phyloP scores from a whole-genome alignment of 192 early-diverging fungal species.

The Diversispora eburnea region DNA sequence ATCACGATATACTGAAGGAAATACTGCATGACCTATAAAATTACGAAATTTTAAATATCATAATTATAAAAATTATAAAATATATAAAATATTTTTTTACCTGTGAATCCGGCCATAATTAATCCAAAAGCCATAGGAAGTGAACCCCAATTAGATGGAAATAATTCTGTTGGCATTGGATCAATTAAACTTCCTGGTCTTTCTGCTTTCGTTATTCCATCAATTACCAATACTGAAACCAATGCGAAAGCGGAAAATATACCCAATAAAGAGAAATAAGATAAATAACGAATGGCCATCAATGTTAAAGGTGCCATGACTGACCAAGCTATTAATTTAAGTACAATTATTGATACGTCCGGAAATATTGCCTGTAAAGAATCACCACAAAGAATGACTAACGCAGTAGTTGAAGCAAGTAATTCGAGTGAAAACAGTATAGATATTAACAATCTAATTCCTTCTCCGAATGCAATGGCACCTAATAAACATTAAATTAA shows the following conservation, averaged over 20 bases:
- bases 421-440: constrained; percentile 39
- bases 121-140: constrained; percentile 53
- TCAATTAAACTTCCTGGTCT: constrained; percentile 56
- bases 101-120: constrained; percentile 56
- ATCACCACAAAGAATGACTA: constrained; percentile 41
- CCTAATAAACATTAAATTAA: constrained; percentile 31
- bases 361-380: constrained; percentile 38
- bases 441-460: constrained; percentile 32
- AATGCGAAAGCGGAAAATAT: constrained; percentile 51
- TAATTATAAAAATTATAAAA: neutral
- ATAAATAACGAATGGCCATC: constrained; percentile 45
- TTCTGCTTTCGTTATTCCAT: constrained; percentile 48
- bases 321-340: constrained; percentile 49
- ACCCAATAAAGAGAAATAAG: constrained; percentile 57
- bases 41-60: neutral
- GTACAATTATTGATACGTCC: constrained; percentile 24
- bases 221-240: constrained; percentile 50
- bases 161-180: constrained; percentile 45
- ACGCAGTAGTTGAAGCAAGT: constrained; percentile 40
- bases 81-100: neutral
- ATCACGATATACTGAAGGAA: constrained; percentile 65
- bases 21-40: constrained; percentile 54
- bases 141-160: constrained; percentile 32
- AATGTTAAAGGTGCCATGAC: constrained; percentile 55
- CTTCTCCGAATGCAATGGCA: constrained; percentile 39